These are phyloP conservation scores for Coemansia sp. DNA, from an alignment of 192 early-diverging fungal genomes.

Conservation along the genomic window DNA sequence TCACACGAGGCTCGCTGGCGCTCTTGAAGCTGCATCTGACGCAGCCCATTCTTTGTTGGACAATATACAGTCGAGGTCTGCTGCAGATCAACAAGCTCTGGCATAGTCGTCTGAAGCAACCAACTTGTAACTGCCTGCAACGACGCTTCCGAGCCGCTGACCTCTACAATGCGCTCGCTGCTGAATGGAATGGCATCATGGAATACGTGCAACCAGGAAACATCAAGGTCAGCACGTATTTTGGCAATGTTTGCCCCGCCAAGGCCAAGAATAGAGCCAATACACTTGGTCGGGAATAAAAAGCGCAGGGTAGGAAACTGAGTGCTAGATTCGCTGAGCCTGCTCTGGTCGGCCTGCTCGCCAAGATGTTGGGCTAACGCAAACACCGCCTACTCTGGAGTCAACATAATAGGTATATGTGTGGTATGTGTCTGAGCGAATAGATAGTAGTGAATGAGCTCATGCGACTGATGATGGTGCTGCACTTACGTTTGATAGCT, in stretches of 20 bases:
- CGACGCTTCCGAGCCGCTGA: constrained; percentile 18
- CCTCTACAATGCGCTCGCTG: constrained; percentile 44
- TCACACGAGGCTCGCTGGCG: constrained; percentile 11
- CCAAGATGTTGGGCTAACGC: constrained; percentile 35
- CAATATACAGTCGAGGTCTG: constrained; percentile 22
- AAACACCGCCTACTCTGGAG: constrained; percentile 26
- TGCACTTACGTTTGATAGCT: constrained; percentile 36
- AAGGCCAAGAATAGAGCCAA: constrained; percentile 32
- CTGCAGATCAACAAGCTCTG: constrained; percentile 16
- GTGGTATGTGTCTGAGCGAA: background rate
- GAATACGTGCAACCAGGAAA: constrained; percentile 31
- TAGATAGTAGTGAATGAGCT: too few species aligned
- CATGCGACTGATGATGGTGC: background rate
- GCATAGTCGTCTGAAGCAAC: constrained; percentile 20
- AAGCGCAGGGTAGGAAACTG: constrained; percentile 19
- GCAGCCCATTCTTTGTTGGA: constrained; percentile 32
- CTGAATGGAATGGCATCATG: constrained; percentile 30
- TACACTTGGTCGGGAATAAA: constrained; percentile 34
- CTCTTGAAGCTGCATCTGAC: constrained; percentile 26
- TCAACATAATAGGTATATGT: background rate
- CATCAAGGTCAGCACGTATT: constrained; percentile 16
- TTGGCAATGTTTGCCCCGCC: constrained; percentile 21
- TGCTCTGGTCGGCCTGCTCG: constrained; percentile 13
- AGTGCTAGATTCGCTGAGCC: background rate
- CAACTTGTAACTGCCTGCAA: constrained; percentile 11